Evolutionary conservation across 345 rosid species (phyloP), one percentile per base, ranked within the genome.

Genomic region (Bretschneidera sinensis): DNA sequence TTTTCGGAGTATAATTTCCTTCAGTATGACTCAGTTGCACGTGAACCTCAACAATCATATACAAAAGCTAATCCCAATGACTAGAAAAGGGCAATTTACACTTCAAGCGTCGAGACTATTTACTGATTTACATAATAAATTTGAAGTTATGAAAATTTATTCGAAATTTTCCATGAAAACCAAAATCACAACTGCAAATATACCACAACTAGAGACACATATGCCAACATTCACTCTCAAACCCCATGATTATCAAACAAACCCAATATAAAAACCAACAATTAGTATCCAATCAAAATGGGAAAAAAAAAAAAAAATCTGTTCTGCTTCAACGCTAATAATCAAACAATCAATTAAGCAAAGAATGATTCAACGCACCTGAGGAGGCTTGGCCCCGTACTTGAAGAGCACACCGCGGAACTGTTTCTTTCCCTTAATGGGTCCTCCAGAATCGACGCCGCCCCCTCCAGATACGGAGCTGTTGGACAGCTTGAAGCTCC

Each of bases 331-430:
- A n/a, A n/a, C n/a, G n/a, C n/a, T 28, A 31, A 15, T 3, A 3
- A 3, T 28, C 8, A 39, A 39, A 4, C 21, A 51, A 55, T 43
- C 54, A 54, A 69, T 22, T 10, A 55, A 60, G 54, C 15, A 28
- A 68, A 34, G 25, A 68, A 33, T 19, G n/a, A 15, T 22, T n/a
- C 22, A 57, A 55, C 68, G 19, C 61, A 89, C 99, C 99, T 87
- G 99, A 61, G 77, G 65, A 18, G 96, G 69, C 70, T 87, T 87
- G 50, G 99, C 80, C 34, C 96, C 99, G 74, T 87, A 94, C 79
- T 86, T 94, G 73, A 94, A 84, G 62, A 94, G 83, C 28, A 87
- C 78, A 15, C 99, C 99, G 5, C 88, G 90, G 73, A 86, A 87
- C 76, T 89, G 99, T 76, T 81, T 90, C 85, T 90, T 94, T 69